These are phyloP conservation scores for Saccharomyces kudriavzevii DNA, from an alignment of 805 yeast species.

Conservation along the genomic window DNA sequence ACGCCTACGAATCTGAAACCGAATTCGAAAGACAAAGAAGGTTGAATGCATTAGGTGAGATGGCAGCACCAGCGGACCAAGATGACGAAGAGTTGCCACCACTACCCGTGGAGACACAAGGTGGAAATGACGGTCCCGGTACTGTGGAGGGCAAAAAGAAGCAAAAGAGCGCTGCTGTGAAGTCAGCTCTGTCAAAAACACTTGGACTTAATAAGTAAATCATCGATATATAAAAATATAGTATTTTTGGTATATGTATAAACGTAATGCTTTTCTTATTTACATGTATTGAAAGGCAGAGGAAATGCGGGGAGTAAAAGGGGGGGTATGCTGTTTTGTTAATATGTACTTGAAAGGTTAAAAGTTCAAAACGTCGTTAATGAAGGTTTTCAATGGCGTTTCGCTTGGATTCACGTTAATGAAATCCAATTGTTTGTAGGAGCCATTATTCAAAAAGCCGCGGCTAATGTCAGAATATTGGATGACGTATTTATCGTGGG, in stretches of 20 bases:
- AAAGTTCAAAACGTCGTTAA: slow-evolving; percentile 11
- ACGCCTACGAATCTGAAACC: slow-evolving; percentile 39
- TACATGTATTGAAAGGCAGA: neutral
- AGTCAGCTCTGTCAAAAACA: neutral
- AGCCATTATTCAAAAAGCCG: slow-evolving; percentile 21
- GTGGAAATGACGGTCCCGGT: neutral
- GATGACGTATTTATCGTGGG: slow-evolving; percentile 22
- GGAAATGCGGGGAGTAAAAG: neutral
- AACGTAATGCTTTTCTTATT: slow-evolving; percentile 1
- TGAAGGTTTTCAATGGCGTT: slow-evolving; percentile 11
- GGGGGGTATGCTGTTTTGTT: neutral
- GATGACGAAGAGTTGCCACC: slow-evolving; percentile 39
- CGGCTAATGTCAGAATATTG: slow-evolving; percentile 27
- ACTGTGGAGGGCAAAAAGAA: neutral
- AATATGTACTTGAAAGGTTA: neutral
- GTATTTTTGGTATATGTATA: neutral
- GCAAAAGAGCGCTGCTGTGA: neutral
- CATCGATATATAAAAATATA: neutral
- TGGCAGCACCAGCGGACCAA: slow-evolving; percentile 33
- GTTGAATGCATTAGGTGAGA: slow-evolving; percentile 46
- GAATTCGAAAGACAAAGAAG: slow-evolving; percentile 60
- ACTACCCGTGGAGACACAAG: neutral
- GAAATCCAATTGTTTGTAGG: slow-evolving; percentile 25
- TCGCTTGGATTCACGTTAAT: slow-evolving; percentile 13
- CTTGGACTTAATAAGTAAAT: neutral